Base-by-base conservation (phyloP, 2,329 filamentous ascomycete genomes). In the Tothia fuscella region DNA sequence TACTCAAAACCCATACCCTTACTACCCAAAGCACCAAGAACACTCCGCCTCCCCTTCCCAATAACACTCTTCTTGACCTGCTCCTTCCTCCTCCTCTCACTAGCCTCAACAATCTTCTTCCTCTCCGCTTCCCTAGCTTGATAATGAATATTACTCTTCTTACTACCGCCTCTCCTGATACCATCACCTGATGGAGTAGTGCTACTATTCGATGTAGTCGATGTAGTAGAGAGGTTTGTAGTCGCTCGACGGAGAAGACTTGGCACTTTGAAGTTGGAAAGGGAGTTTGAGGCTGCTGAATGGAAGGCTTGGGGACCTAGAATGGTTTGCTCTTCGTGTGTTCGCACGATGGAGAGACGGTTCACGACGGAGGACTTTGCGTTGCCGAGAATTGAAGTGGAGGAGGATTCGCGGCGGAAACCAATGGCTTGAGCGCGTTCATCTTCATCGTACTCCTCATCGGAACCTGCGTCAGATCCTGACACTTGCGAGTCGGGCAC, bases 191-290 rank as follows among this genome's bases (percentile, higher is more conserved):
- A 45, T 2, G 48, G 44, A 13, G 53, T 52, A 24, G 56, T 57
- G 6, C 56, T 66, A 49, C 42, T 63, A 51, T 53, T 71, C 59
- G 10, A 71, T 61, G 17, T 60, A 53, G 48, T 58, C 14, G 49
- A 46, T n/a, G 31, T 47, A 3, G 50, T 48, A n/a, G 56, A 59
- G 10, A 60, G 29, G 43, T 59, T 64, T 22, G 79, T 80, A 0
- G 83, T 89, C 4, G 82, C 82, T 22, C 82, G 73, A 20, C 83
- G 74, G 14, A 91, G 70, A 16, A 91, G 67, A 0, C 74, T 70
- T 0, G 84, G 83, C 2, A 83, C 74, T 51, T 75, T 78, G 70
- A 85, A 83, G 1, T 52, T 55, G 1, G 52, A 52, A 7, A 39
- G 38, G 21, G 46, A 39, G 7, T 61, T 52, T 5, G 61, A 55